Conservation (phyloP, 352 stramenopile genomes). For the Globisporangium takayamanum region DNA sequence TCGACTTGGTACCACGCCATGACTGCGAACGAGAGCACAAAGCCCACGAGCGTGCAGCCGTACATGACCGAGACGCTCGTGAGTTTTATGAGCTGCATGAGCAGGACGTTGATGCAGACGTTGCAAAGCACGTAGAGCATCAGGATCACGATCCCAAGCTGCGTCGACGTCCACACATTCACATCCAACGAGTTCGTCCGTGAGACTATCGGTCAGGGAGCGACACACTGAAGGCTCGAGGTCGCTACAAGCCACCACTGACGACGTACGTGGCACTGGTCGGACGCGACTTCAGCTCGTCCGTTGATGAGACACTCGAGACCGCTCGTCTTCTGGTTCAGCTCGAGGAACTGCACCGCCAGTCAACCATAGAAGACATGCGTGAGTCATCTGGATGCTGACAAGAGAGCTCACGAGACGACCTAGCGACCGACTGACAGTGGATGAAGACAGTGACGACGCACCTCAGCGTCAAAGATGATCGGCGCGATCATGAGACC, state of each 20-base stretch:
- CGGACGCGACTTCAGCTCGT: conserved; percentile 51
- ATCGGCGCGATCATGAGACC: conserved; percentile 73
- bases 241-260: background rate
- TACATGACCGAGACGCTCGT: conserved; percentile 80
- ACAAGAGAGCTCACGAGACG: too few species aligned
- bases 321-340: conserved; percentile 76
- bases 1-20: conserved; percentile 77
- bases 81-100: conserved; percentile 67
- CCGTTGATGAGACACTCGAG: conserved; percentile 78
- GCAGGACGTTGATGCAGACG: conserved; percentile 68
- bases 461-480: conserved; percentile 71
- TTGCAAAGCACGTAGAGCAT: conserved; percentile 71
- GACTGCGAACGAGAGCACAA: conserved; percentile 63
- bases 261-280: conserved; percentile 65
- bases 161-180: background rate
- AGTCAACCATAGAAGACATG: background rate
- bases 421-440: too few species aligned
- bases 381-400: background rate
- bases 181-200: background rate
- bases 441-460: background rate
- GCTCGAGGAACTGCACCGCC: conserved; percentile 36
- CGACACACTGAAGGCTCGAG: background rate
- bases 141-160: conserved; percentile 70
- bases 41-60: conserved; percentile 59
- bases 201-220: background rate